Conservation (phyloP, 2,329 filamentous ascomycete genomes). For the Pseudogymnoascus sp. region DNA sequence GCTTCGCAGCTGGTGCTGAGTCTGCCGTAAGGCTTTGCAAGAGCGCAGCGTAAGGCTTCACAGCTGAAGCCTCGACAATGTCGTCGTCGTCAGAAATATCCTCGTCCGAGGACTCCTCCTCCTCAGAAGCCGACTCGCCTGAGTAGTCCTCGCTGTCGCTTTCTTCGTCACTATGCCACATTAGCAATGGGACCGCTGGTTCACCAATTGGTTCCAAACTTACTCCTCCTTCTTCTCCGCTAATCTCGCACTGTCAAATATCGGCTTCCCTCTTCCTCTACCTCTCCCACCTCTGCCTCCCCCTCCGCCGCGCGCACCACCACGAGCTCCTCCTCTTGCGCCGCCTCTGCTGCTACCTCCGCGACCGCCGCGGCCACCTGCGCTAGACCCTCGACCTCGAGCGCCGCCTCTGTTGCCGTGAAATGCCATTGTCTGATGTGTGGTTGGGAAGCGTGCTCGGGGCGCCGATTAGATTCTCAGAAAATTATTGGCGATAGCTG, state of each 20-base stretch:
- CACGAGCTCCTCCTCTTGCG: slow-evolving; percentile 13
- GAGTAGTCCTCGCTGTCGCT: slow-evolving; percentile 26
- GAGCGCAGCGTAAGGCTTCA: slow-evolving; percentile 48
- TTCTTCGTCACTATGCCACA: slow-evolving; percentile 18
- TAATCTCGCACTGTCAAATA: slow-evolving; percentile 40
- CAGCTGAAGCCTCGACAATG: slow-evolving; percentile 27
- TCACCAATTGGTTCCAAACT: not conserved
- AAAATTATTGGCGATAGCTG: slow-evolving; percentile 11
- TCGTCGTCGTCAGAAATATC: slow-evolving; percentile 39
- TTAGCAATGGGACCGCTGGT: slow-evolving; percentile 7
- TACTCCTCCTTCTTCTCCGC: slow-evolving; percentile 37
- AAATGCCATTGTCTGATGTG: slow-evolving; percentile 11
- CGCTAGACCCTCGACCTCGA: slow-evolving; percentile 14
- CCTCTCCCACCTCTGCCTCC: slow-evolving; percentile 23
- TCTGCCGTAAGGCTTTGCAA: slow-evolving; percentile 48
- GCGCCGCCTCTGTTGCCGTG: slow-evolving; percentile 21
- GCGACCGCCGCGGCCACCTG: slow-evolving; percentile 20
- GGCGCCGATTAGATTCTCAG: not conserved
- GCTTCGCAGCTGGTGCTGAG: slow-evolving; percentile 41
- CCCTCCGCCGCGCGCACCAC: slow-evolving; percentile 29
- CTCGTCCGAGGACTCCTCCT: slow-evolving; percentile 34
- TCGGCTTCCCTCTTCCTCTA: slow-evolving; percentile 29
- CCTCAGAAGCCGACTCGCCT: slow-evolving; percentile 32
- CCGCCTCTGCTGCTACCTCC: slow-evolving; percentile 22
- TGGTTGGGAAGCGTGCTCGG: slow-evolving; percentile 1